A percentile compares a stretch with the other conserved stretches of the same genome.
Conservation (phyloP, 2,329 filamentous ascomycete genomes). For the Alternaria tenuissima region DNA sequence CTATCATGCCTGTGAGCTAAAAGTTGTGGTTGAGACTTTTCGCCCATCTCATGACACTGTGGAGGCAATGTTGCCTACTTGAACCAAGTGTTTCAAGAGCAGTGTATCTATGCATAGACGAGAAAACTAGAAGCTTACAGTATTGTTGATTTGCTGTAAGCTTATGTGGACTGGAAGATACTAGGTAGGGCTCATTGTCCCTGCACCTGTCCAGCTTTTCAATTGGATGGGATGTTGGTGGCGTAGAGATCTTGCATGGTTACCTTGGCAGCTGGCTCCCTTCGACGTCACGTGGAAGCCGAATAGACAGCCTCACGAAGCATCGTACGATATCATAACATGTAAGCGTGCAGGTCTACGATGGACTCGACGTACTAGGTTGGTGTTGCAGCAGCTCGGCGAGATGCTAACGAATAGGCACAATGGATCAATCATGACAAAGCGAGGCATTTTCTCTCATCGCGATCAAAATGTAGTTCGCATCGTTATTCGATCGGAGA, state of each 20-base stretch:
- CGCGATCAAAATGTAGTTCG: not conserved
- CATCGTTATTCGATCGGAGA: conserved; percentile 25
- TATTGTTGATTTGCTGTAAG: too few relatives aligned
- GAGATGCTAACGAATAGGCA: not conserved
- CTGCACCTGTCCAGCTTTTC: too few relatives aligned
- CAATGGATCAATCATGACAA: not conserved
- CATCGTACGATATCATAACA: not conserved
- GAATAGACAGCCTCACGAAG: not conserved
- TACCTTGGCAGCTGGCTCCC: not conserved
- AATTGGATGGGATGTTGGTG: not conserved
- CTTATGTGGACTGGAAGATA: too few relatives aligned
- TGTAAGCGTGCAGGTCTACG: not conserved
- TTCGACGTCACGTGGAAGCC: not conserved
- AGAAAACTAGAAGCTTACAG: too few relatives aligned
- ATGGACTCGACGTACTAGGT: not conserved
- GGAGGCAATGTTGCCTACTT: too few relatives aligned
- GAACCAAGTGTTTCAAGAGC: too few relatives aligned
- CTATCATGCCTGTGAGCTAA: too few relatives aligned
- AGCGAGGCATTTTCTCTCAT: not conserved
- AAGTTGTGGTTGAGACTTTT: too few relatives aligned
- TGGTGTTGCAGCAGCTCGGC: not conserved
- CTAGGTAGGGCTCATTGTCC: too few relatives aligned
- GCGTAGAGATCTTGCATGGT: not conserved
- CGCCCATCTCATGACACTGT: too few relatives aligned
- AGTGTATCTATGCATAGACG: too few relatives aligned